A percentile compares a stretch with the other conserved stretches of the same genome.
phyloP scores from a whole-genome alignment of 768 basidiomycete species.

The Scleroderma bovista region DNA sequence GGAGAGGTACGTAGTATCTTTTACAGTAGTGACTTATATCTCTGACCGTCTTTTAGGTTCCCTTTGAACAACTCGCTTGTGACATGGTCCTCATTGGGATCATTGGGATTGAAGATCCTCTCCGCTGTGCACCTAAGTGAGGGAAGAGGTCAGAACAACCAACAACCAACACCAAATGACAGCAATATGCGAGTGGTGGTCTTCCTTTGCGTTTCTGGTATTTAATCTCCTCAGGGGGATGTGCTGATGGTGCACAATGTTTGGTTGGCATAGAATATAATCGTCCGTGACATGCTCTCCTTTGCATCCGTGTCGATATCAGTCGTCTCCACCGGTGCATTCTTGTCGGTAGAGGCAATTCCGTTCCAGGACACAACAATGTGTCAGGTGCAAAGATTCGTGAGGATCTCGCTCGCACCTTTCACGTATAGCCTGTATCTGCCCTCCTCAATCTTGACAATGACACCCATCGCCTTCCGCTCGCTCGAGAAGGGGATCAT shows the following conservation, averaged over 20 bases:
- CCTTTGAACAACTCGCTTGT: too few species aligned
- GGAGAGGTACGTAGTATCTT: too few species aligned
- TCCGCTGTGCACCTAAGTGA: too few species aligned
- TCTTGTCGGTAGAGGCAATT: conserved; percentile 12
- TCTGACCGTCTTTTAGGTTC: too few species aligned
- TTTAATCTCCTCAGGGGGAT: too few species aligned
- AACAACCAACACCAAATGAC: too few species aligned
- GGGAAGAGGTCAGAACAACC: too few species aligned
- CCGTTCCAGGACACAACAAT: conserved; percentile 51
- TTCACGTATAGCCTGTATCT: conserved; percentile 75
- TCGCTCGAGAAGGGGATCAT: conserved; percentile 93
- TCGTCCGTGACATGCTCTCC: conserved; percentile 87
- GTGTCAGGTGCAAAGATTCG: conserved; percentile 66
- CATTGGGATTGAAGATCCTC: too few species aligned
- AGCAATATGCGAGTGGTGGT: conserved; percentile 94
- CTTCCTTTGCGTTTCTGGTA: too few species aligned
- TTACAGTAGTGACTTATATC: too few species aligned
- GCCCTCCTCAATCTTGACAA: conserved; percentile 53
- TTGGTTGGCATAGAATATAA: conserved; percentile 98
- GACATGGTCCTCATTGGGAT: too few species aligned
- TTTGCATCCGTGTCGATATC: conserved; percentile 60
- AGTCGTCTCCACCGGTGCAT: conserved; percentile 44
- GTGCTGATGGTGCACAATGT: conserved; percentile 89
- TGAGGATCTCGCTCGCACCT: conserved; percentile 91
- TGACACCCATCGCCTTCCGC: conserved; percentile 92